A percentile compares a stretch with the other conserved stretches of the same genome.
Evolutionary conservation across 169 alveolate species (phyloP).

Genomic region (Plasmodium coatneyi): DNA sequence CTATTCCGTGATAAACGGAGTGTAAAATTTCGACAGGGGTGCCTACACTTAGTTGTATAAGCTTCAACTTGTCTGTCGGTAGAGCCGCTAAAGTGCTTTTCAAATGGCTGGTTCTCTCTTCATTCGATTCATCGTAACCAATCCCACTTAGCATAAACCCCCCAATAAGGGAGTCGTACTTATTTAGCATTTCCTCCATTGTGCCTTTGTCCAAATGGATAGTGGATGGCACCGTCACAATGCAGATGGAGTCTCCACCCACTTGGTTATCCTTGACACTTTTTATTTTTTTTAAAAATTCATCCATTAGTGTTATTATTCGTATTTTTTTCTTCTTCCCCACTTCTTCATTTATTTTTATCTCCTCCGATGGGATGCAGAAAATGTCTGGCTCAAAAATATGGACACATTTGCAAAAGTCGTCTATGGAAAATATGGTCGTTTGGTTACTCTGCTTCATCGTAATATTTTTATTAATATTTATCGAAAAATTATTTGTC

Average conservation of each 20-base stretch:
- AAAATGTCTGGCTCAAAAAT: conserved; percentile 69
- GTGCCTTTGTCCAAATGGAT: conserved; percentile 10
- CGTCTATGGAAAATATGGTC: conserved; percentile 36
- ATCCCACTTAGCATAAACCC: conserved; percentile 61
- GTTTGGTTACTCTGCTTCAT: conserved; percentile 29
- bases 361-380: conserved; percentile 71
- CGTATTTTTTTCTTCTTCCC: conserved; percentile 69
- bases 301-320: conserved; percentile 33
- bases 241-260: conserved; percentile 8
- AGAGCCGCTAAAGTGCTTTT: conserved; percentile 9
- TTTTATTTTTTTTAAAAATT: conserved; percentile 61
- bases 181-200: conserved; percentile 14
- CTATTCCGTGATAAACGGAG: conserved; percentile 77
- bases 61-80: conserved; percentile 68
- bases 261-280: conserved; percentile 25
- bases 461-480: conserved; percentile 39
- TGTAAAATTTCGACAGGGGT: conserved; percentile 80
- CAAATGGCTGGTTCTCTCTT: conserved; percentile 28
- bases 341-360: conserved; percentile 45
- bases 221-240: conserved; percentile 49
- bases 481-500: conserved; percentile 17
- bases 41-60: conserved; percentile 77
- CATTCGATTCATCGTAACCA: conserved; percentile 69
- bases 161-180: conserved; percentile 32
- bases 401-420: conserved; percentile 46